Conservation (phyloP, 2,329 filamentous ascomycete genomes). For the Scleromitrula shiraiana region DNA sequence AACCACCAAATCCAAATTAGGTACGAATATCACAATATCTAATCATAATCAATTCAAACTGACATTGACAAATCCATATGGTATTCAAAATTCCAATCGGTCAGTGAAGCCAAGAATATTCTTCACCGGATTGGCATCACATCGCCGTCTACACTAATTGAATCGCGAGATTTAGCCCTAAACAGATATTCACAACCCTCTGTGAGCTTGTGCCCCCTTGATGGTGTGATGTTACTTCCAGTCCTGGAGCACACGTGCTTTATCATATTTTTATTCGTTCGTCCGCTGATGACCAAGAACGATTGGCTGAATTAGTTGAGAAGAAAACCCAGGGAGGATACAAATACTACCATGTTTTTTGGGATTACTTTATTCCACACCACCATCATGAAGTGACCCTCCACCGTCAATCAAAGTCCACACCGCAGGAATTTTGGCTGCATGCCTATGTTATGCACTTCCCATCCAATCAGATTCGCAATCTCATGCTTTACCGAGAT, state of each 20-base stretch:
- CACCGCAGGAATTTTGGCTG: constrained; percentile 13
- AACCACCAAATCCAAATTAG: no score
- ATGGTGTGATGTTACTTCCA: constrained; percentile 25
- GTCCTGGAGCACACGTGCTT: constrained; percentile 20
- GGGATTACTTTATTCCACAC: constrained; percentile 1
- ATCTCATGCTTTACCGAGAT: constrained; percentile 8
- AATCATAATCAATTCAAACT: no score
- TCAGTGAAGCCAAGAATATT: neutral
- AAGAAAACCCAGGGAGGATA: neutral
- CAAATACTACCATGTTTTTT: constrained; percentile 2
- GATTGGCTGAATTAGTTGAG: constrained; percentile 2
- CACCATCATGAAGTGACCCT: constrained; percentile 3
- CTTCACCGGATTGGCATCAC: constrained; percentile 2
- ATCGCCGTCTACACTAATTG: constrained; percentile 7
- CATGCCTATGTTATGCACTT: constrained; percentile 11
- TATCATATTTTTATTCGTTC: constrained; percentile 25
- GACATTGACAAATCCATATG: neutral
- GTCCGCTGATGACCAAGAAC: neutral
- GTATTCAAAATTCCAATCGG: neutral
- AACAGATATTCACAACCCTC: neutral
- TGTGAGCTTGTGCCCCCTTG: constrained; percentile 22
- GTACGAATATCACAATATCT: no score
- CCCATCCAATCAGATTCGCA: constrained; percentile 3
- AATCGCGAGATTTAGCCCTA: neutral
- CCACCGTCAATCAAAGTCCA: constrained; percentile 12